Evolutionary conservation across 495 filamentous ascomycete genomes (phyloP).

Genomic region (Hypoxylon intermedium): DNA sequence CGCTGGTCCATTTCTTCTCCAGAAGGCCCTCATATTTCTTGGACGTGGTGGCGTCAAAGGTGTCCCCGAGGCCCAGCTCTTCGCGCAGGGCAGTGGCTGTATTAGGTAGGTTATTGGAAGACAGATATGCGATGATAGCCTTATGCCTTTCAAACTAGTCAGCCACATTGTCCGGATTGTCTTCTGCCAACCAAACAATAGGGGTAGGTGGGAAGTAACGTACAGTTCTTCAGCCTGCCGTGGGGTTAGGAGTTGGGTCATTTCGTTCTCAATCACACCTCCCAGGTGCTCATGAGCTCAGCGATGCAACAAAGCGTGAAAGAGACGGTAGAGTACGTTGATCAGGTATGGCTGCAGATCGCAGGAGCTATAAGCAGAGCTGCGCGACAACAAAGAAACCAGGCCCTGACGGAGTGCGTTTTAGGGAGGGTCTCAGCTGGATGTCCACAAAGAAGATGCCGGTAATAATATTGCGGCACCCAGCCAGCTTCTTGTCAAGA

Average conservation of each 20-base stretch:
- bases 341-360: neutral
- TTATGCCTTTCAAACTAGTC: constrained; percentile 70
- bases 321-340: neutral
- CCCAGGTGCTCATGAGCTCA: constrained; percentile 21
- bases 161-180: neutral
- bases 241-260: constrained; percentile 78
- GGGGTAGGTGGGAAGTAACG: constrained; percentile 43
- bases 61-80: constrained; percentile 69
- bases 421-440: constrained; percentile 2
- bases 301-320: neutral
- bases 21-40: constrained; percentile 91
- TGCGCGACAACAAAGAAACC: constrained; percentile 19
- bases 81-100: constrained; percentile 71
- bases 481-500: neutral
- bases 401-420: neutral
- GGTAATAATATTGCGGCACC: neutral
- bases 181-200: neutral
- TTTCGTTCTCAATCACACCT: constrained; percentile 49
- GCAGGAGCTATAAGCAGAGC: neutral
- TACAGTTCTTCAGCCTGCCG: constrained; percentile 92
- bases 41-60: constrained; percentile 74
- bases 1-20: constrained; percentile 97
- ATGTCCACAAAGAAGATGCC: constrained; percentile 6
- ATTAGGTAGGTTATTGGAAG: constrained; percentile 69
- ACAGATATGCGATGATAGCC: constrained; percentile 86